These are phyloP conservation scores for Cryphonectria parasitica DNA, from an alignment of 2,329 filamentous ascomycete genomes.

Conservation along the genomic window DNA sequence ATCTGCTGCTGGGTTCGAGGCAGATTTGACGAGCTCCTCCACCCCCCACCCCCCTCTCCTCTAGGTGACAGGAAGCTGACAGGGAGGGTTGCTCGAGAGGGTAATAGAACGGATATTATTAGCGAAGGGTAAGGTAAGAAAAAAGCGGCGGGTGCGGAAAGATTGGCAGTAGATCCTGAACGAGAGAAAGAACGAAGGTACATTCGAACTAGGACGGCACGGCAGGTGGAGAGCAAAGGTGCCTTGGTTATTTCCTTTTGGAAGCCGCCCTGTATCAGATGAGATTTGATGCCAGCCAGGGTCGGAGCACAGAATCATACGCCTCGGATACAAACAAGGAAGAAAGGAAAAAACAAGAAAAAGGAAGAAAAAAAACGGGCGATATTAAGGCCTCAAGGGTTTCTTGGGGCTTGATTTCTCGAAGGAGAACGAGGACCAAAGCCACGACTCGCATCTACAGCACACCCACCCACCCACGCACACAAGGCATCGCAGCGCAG, in stretches of 20 bases:
- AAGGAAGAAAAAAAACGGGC: background rate
- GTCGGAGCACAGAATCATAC: slow-evolving; percentile 34
- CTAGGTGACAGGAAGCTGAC: slow-evolving; percentile 3
- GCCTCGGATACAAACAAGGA: slow-evolving; percentile 27
- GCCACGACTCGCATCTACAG: slow-evolving; percentile 23
- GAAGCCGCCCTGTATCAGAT: slow-evolving; percentile 50
- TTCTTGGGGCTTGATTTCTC: slow-evolving; percentile 12
- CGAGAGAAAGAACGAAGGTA: slow-evolving; percentile 35
- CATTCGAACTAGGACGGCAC: slow-evolving; percentile 45
- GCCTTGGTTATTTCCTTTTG: slow-evolving; percentile 51
- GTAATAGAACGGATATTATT: slow-evolving; percentile 26
- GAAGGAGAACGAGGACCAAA: slow-evolving; percentile 24
- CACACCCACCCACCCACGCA: background rate
- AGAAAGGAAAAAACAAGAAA: background rate
- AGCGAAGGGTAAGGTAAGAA: slow-evolving; percentile 31
- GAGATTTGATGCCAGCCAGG: slow-evolving; percentile 47
- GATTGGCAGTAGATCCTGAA: slow-evolving; percentile 37
- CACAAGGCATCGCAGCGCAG: no score
- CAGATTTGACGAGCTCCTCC: slow-evolving; percentile 25
- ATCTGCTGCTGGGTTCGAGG: slow-evolving; percentile 20
- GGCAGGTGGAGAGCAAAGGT: slow-evolving; percentile 48
- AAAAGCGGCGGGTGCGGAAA: slow-evolving; percentile 34
- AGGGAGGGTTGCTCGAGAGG: slow-evolving; percentile 18
- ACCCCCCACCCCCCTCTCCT: background rate
- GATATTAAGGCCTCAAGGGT: slow-evolving; percentile 26